These are phyloP conservation scores for Zizania latifolia DNA, from an alignment of 176 grass and related monocot species.

Conservation along the genomic window DNA sequence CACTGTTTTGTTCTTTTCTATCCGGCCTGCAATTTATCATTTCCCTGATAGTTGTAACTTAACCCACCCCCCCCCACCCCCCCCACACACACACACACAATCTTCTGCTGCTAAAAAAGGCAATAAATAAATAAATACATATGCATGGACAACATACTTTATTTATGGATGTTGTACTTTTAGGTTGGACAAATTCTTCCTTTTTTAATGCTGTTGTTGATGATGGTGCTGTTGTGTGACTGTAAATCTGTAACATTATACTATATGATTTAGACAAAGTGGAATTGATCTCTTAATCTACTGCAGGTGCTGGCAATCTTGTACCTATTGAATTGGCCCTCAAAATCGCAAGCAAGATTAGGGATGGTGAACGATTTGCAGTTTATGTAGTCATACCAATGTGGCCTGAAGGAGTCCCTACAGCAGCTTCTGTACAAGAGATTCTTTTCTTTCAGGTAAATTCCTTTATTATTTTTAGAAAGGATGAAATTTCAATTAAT, in stretches of 20 bases:
- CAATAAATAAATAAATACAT: conserved; percentile 15
- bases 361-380: conserved; percentile 64
- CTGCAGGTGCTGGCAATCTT: conserved; percentile 84
- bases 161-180: conserved; percentile 16
- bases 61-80: too few species aligned
- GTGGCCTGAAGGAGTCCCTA: conserved; percentile 98
- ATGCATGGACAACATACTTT: not conserved
- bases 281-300: not conserved
- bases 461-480: conserved; percentile 5
- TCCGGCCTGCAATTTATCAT: not conserved
- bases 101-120: not conserved
- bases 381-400: conserved; percentile 96
- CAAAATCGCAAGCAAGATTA: conserved; percentile 92
- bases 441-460: conserved; percentile 92
- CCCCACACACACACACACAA: too few species aligned
- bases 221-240: not conserved
- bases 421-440: conserved; percentile 67
- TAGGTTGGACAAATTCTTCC: conserved; percentile 10
- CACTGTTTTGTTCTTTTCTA: not conserved
- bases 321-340: conserved; percentile 93
- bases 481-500: not conserved
- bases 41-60: not conserved
- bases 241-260: not conserved
- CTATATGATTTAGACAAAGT: conserved; percentile 8
- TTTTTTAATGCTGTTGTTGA: not conserved